Evolutionary conservation across 106 monocot species (phyloP).

Genomic region (Acorus calamus): DNA sequence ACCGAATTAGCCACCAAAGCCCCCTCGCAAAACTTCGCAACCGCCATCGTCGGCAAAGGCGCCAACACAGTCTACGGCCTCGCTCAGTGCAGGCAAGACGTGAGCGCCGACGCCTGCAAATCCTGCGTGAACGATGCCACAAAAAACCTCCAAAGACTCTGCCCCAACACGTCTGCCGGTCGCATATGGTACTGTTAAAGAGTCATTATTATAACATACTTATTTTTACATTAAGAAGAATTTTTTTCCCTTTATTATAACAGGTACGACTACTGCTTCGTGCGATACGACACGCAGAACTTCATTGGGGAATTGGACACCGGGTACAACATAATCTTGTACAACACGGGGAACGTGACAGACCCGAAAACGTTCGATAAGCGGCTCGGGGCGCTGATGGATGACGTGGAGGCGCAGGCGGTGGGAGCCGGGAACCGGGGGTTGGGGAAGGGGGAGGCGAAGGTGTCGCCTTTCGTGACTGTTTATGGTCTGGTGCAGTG

Average conservation of each 20-base stretch:
- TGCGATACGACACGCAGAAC: not conserved
- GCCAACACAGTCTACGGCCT: not conserved
- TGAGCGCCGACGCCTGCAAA: not conserved
- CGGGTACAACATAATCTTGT: not conserved
- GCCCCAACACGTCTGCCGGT: not conserved
- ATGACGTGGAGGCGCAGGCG: not conserved
- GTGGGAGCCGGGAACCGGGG: not conserved
- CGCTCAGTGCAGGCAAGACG: not conserved
- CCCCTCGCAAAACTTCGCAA: not conserved
- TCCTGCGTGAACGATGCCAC: not conserved
- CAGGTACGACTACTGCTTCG: not conserved
- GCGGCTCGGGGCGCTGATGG: not conserved
- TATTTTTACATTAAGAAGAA: too few relatives aligned
- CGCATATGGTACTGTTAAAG: not conserved
- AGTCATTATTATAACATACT: too few relatives aligned
- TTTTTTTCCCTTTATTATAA: too few relatives aligned
- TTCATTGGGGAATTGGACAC: not conserved
- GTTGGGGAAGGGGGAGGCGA: not conserved
- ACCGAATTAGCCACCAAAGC: not conserved
- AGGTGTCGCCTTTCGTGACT: not conserved
- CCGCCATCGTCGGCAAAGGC: not conserved
- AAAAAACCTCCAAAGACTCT: not conserved
- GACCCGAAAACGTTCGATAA: not conserved
- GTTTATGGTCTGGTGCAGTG: not conserved
- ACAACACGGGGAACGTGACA: not conserved